Evolutionary conservation across 2,329 filamentous ascomycete species (phyloP).

Genomic region (Diaporthe ilicicola): DNA sequence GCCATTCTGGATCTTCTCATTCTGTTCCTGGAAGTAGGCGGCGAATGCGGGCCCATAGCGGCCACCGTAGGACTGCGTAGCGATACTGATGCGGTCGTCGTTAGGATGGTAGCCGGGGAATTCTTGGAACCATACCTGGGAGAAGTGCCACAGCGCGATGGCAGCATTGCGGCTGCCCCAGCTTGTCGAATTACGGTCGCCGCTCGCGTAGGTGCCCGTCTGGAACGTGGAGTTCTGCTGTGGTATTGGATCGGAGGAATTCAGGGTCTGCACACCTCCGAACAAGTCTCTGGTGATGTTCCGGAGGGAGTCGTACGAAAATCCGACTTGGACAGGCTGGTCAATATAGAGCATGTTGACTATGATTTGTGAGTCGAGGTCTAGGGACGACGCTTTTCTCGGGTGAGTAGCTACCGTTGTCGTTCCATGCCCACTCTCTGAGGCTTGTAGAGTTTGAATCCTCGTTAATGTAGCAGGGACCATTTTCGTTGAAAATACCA

Average conservation of each 20-base stretch:
- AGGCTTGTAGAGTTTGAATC: constrained; percentile 56
- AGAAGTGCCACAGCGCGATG: constrained; percentile 62
- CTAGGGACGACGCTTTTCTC: neutral
- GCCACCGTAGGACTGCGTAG: constrained; percentile 40
- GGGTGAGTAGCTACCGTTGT: constrained; percentile 45
- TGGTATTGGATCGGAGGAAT: constrained; percentile 21
- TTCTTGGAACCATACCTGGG: constrained; percentile 63
- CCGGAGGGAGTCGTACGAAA: constrained; percentile 40
- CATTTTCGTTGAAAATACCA: constrained; percentile 60
- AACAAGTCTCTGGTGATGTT: constrained; percentile 34
- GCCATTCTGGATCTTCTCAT: constrained; percentile 22
- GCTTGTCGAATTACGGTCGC: constrained; percentile 55
- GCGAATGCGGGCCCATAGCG: constrained; percentile 52
- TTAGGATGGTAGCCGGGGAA: constrained; percentile 58
- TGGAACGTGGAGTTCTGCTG: constrained; percentile 8
- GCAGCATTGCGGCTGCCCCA: constrained; percentile 50
- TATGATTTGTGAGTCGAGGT: neutral
- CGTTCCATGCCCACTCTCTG: constrained; percentile 69
- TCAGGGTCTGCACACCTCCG: neutral
- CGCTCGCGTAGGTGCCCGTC: constrained; percentile 54
- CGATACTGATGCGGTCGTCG: constrained; percentile 46
- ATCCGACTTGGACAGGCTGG: constrained; percentile 52
- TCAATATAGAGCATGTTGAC: constrained; percentile 74
- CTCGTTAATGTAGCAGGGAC: constrained; percentile 57
- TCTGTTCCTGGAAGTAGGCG: constrained; percentile 26